Conservation (phyloP, 805 yeast genomes). For the Cyberlindnera xylosilytica region DNA sequence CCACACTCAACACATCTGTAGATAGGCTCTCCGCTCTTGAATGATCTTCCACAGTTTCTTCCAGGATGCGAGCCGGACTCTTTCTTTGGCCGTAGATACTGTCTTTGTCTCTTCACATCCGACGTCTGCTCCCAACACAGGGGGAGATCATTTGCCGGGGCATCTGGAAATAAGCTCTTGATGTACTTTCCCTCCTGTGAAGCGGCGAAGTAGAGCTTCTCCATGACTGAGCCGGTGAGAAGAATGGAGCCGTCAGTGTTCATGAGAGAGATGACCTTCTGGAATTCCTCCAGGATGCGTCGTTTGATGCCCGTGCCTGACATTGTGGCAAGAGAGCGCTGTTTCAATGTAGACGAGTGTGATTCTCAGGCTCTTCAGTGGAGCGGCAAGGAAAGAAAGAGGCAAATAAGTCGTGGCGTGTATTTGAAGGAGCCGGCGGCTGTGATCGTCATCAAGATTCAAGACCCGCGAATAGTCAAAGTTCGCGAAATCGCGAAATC, state of each 20-base stretch:
- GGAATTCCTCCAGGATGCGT: conserved; percentile 10
- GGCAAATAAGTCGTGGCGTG: too few species aligned
- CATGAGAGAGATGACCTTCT: conserved; percentile 7
- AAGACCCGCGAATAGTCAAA: too few species aligned
- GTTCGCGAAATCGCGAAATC: too few species aligned
- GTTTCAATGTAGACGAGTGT: too few species aligned
- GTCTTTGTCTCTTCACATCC: neutral
- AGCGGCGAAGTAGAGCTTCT: conserved; percentile 29
- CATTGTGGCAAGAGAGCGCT: conserved; percentile 5
- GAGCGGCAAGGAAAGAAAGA: too few species aligned
- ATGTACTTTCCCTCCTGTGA: conserved; percentile 39
- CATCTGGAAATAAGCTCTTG: conserved; percentile 33
- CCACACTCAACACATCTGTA: conserved; percentile 77
- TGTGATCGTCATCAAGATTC: too few species aligned
- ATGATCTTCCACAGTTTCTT: conserved; percentile 67
- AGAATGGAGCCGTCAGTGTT: neutral
- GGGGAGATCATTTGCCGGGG: conserved; percentile 2
- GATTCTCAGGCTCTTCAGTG: too few species aligned
- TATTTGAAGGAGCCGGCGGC: too few species aligned
- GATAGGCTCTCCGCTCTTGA: conserved; percentile 59
- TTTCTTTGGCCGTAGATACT: conserved; percentile 6
- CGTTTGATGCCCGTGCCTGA: conserved; percentile 1
- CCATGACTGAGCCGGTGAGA: conserved; percentile 3
- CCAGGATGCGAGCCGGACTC: conserved; percentile 40
- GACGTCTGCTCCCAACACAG: conserved; percentile 8